These are phyloP conservation scores for Asterionellopsis glacialis DNA, from an alignment of 108 stramenopile species.

Conservation along the genomic window DNA sequence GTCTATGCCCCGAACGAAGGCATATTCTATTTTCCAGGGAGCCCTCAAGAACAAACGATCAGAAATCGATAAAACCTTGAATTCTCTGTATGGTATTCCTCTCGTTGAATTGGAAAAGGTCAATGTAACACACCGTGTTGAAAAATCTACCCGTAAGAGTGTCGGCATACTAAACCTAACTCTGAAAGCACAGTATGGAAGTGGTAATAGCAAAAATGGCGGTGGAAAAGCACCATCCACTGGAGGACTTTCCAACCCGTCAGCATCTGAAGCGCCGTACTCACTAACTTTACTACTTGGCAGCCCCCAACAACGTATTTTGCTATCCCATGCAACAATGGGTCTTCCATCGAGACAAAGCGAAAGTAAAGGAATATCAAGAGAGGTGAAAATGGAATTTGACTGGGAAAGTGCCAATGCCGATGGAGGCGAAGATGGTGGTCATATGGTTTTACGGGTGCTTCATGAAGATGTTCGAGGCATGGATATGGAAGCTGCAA, in stretches of 20 bases:
- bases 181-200: background rate
- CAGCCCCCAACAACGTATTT: conserved; percentile 15
- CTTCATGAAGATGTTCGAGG: conserved; percentile 36
- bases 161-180: conserved; percentile 4
- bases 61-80: background rate
- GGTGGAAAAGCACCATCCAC: background rate
- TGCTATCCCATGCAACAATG: conserved; percentile 19
- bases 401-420: conserved; percentile 52
- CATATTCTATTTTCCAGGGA: background rate
- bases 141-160: conserved; percentile 5
- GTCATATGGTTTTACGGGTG: conserved; percentile 30
- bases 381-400: conserved; percentile 27
- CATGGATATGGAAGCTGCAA: conserved; percentile 33
- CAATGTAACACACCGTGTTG: background rate
- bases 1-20: background rate
- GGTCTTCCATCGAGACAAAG: background rate
- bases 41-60: background rate
- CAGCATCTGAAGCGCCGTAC: background rate
- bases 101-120: conserved; percentile 1
- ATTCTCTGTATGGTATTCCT: conserved; percentile 2
- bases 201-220: conserved; percentile 10
- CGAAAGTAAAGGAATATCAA: conserved; percentile 6
- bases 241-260: no score
- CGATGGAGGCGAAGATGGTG: conserved; percentile 35
- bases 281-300: conserved; percentile 37